phyloP scores from a whole-genome alignment of 331 rosid genomes.

The Dryas integrifolia region DNA sequence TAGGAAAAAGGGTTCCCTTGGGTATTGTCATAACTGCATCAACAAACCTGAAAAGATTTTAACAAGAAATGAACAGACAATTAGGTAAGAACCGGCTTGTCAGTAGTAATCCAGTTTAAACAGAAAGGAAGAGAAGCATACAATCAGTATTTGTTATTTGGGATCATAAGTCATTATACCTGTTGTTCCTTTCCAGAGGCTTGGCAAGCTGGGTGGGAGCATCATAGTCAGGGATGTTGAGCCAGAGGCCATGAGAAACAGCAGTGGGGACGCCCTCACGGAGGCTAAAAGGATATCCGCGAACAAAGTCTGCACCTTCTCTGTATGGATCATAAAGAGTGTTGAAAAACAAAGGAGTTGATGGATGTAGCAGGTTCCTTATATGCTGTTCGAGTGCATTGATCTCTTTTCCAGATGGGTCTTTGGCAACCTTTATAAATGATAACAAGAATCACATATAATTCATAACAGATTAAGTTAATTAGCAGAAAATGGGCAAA shows the following conservation, averaged over 20 bases:
- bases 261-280: conserved; percentile 80
- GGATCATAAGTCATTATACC: conserved; percentile 32
- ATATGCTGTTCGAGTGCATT: conserved; percentile 89
- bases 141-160: neutral
- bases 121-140: no score
- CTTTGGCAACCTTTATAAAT: conserved; percentile 66
- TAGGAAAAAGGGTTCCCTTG: conserved; percentile 77
- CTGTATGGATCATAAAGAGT: conserved; percentile 90
- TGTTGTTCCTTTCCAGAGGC: conserved; percentile 78
- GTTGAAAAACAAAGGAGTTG: conserved; percentile 78
- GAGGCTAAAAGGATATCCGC: conserved; percentile 85
- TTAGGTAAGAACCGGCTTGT: neutral
- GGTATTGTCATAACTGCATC: conserved; percentile 85
- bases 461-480: no score
- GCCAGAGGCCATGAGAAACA: conserved; percentile 92
- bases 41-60: conserved; percentile 52
- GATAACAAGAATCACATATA: neutral
- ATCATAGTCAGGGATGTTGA: conserved; percentile 86
- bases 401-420: conserved; percentile 72
- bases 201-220: conserved; percentile 94
- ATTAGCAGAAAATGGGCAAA: neutral
- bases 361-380: conserved; percentile 63
- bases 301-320: conserved; percentile 83
- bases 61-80: neutral
- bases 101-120: neutral